Percentiles rank a stretch among this genome's conserved stretches.
These are phyloP conservation scores for Juncus inflexus DNA, from an alignment of 176 grass and related monocot genomes.

Conservation along the genomic window DNA sequence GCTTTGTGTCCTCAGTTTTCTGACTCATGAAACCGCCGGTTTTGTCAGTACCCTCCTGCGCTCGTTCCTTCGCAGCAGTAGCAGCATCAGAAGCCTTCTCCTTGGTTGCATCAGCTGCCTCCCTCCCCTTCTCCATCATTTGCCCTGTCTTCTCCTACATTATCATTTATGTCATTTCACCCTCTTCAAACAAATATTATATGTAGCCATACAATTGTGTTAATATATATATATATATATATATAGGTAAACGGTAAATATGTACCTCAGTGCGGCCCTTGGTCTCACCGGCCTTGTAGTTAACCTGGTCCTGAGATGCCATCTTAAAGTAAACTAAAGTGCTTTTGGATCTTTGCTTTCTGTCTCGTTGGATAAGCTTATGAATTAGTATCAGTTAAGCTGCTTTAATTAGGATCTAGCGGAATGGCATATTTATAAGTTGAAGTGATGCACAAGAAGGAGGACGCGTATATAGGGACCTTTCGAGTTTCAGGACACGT, in stretches of 20 bases:
- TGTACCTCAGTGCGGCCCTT: constrained; percentile 63
- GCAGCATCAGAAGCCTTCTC: constrained; percentile 23
- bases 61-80: constrained; percentile 20
- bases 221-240: not conserved
- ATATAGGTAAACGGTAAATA: not conserved
- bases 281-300: constrained; percentile 56
- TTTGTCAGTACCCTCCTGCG: constrained; percentile 21
- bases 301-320: constrained; percentile 54
- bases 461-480: constrained; percentile 6
- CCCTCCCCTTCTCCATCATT: constrained; percentile 33
- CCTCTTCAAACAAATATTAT: not conserved
- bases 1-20: constrained; percentile 37
- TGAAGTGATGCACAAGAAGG: not conserved
- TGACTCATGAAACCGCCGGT: constrained; percentile 26
- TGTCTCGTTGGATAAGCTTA: not conserved
- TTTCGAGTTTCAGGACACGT: constrained; percentile 5
- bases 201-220: not conserved
- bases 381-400: not conserved
- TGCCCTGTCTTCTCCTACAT: constrained; percentile 46
- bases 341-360: not conserved
- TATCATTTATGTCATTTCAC: not conserved
- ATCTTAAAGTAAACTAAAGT: constrained; percentile 12
- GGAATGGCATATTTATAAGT: not conserved
- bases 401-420: not conserved
- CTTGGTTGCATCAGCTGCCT: constrained; percentile 28